Evolutionary conservation across 1,139 yeast genomes (phyloP).

Genomic region (Geotrichum citri-aurantii): DNA sequence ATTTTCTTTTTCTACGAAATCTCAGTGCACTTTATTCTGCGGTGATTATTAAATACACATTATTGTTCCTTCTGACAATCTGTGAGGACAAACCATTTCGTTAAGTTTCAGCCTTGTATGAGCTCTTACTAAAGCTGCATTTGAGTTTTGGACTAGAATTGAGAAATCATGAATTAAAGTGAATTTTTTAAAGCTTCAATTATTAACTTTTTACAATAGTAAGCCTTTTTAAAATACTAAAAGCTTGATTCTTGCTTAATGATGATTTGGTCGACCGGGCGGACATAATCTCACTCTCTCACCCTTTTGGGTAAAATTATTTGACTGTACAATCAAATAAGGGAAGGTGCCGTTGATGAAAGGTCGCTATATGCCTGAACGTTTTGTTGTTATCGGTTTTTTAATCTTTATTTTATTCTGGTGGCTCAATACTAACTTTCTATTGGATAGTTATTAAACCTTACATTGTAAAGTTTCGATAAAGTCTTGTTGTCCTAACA

Average conservation of each 20-base stretch:
- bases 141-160: neutral
- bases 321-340: conserved; percentile 15
- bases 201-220: too few species aligned
- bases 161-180: neutral
- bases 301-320: conserved; percentile 12
- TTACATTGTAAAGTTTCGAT: neutral
- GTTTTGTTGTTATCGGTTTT: neutral
- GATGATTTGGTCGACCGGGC: conserved; percentile 22
- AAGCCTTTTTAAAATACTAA: neutral
- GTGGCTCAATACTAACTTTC: neutral
- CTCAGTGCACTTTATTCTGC: neutral
- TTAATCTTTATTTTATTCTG: neutral
- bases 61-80: conserved; percentile 17
- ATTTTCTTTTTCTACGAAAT: neutral
- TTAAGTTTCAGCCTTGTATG: conserved; percentile 22
- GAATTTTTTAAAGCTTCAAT: too few species aligned
- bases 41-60: conserved; percentile 13
- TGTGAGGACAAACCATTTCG: conserved; percentile 18
- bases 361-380: conserved; percentile 15
- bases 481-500: neutral
- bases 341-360: conserved; percentile 17
- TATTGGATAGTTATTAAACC: neutral
- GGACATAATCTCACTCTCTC: conserved; percentile 18
- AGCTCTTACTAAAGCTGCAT: conserved; percentile 7
- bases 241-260: conserved; percentile 10